A percentile compares a stretch with the other conserved stretches of the same genome.
phyloP scores from a whole-genome alignment of 108 stramenopile species.

The Nitzschia palea region DNA sequence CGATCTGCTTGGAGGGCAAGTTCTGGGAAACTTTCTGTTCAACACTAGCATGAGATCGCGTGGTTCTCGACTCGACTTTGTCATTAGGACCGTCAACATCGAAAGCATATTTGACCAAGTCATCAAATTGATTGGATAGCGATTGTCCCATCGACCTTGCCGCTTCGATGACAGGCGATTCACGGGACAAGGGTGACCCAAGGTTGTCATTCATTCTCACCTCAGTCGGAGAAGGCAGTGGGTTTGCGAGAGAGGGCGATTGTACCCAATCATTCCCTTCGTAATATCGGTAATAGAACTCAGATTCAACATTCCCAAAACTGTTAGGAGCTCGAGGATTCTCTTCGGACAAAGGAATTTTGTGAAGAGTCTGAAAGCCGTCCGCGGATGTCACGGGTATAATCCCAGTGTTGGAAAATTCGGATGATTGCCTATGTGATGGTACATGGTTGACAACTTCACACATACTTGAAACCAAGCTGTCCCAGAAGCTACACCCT shows the following conservation, averaged over 20 bases:
- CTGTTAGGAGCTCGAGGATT: not conserved
- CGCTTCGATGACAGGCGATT: slow-evolving; percentile 7
- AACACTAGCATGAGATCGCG: too few relatives aligned
- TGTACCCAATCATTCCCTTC: not conserved
- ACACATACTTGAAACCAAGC: slow-evolving; percentile 17
- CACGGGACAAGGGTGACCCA: not conserved
- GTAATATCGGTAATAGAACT: not conserved
- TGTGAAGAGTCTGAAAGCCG: not conserved
- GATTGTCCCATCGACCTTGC: slow-evolving; percentile 16
- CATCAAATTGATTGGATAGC: slow-evolving; percentile 23
- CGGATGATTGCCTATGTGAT: too few relatives aligned
- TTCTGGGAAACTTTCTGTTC: not conserved
- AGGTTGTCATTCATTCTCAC: not conserved
- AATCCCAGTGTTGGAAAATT: too few relatives aligned
- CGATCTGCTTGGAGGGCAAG: not conserved
- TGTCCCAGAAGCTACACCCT: slow-evolving; percentile 19
- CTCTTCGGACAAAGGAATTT: not conserved
- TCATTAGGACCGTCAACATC: not conserved
- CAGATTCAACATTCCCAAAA: not conserved
- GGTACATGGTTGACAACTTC: not conserved
- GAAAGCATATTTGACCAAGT: slow-evolving; percentile 20
- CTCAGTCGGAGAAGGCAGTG: too few relatives aligned
- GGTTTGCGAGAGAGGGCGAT: too few relatives aligned
- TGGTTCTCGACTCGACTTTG: not conserved
- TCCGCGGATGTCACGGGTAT: not conserved